phyloP scores from a whole-genome alignment of 192 early-diverging fungal species.

The Backusella mclennaniae region DNA sequence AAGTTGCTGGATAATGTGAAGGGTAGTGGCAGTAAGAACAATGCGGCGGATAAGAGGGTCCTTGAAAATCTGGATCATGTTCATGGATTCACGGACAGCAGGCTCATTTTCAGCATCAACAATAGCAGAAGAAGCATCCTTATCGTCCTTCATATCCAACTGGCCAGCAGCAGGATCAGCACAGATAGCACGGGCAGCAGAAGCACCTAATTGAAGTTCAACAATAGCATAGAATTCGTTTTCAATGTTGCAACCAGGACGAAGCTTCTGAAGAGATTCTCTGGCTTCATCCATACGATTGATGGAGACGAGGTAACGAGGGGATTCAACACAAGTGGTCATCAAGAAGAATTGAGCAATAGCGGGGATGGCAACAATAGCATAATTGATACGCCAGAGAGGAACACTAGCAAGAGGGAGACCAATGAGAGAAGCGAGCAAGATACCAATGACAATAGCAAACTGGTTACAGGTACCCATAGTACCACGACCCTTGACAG shows the following conservation, averaged over 20 bases:
- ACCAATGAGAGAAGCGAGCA: slow-evolving; percentile 64
- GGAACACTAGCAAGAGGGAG: slow-evolving; percentile 29
- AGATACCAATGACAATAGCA: slow-evolving; percentile 71
- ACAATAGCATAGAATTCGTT: slow-evolving; percentile 62
- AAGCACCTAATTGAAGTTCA: slow-evolving; percentile 23
- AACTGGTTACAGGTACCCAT: slow-evolving; percentile 42
- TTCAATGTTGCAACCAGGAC: slow-evolving; percentile 54
- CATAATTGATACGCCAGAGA: slow-evolving; percentile 69
- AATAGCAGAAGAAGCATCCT: neutral
- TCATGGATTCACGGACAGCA: slow-evolving; percentile 32
- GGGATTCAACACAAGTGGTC: slow-evolving; percentile 63
- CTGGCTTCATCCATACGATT: slow-evolving; percentile 60
- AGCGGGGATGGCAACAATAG: slow-evolving; percentile 58
- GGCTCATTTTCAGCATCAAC: neutral
- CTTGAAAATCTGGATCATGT: slow-evolving; percentile 1
- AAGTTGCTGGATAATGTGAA: slow-evolving; percentile 78
- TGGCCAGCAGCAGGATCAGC: neutral
- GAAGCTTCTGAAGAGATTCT: slow-evolving; percentile 49
- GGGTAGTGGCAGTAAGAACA: slow-evolving; percentile 55
- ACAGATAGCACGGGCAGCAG: neutral
- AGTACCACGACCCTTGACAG: slow-evolving; percentile 61
- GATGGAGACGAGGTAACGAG: slow-evolving; percentile 47
- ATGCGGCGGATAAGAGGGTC: slow-evolving; percentile 55
- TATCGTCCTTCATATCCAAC: neutral
- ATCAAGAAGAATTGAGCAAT: slow-evolving; percentile 56